Evolutionary conservation across 306 rosid genomes (phyloP).

Genomic region (Ochetophila trinervis): DNA sequence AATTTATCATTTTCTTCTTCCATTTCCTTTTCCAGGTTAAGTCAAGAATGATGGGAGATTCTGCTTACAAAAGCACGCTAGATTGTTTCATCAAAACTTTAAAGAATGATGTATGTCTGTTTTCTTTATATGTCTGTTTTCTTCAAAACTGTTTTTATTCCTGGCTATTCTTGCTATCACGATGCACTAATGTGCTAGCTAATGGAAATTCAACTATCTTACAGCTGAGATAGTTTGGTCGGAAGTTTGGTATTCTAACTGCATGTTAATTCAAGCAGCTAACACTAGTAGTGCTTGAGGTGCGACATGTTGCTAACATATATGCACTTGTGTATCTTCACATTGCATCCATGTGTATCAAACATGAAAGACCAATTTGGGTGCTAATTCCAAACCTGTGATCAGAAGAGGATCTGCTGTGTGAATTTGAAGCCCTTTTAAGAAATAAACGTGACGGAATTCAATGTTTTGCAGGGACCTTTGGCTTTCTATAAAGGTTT

Average conservation of each 20-base stretch:
- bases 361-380: background rate
- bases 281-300: background rate
- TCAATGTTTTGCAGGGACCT: conserved; percentile 72
- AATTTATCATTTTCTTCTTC: conserved; percentile 1
- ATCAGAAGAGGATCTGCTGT: background rate
- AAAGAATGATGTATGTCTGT: conserved; percentile 71
- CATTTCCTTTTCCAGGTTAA: conserved; percentile 63
- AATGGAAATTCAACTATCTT: background rate
- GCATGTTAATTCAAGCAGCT: background rate
- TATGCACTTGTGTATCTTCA: background rate
- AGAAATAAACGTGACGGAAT: conserved; percentile 9
- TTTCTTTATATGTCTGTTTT: conserved; percentile 11
- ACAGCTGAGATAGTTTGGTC: background rate
- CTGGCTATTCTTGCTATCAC: background rate
- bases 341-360: background rate
- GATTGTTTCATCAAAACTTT: conserved; percentile 90
- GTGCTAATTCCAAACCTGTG: background rate
- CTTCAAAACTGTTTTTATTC: background rate
- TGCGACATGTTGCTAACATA: background rate
- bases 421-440: background rate
- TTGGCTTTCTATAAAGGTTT: conserved; percentile 92
- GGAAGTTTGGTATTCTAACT: background rate
- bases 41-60: conserved; percentile 98
- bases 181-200: background rate
- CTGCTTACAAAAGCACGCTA: conserved; percentile 79